phyloP scores from a whole-genome alignment of 108 stramenopile genomes.

The Nitzschia sp. region DNA sequence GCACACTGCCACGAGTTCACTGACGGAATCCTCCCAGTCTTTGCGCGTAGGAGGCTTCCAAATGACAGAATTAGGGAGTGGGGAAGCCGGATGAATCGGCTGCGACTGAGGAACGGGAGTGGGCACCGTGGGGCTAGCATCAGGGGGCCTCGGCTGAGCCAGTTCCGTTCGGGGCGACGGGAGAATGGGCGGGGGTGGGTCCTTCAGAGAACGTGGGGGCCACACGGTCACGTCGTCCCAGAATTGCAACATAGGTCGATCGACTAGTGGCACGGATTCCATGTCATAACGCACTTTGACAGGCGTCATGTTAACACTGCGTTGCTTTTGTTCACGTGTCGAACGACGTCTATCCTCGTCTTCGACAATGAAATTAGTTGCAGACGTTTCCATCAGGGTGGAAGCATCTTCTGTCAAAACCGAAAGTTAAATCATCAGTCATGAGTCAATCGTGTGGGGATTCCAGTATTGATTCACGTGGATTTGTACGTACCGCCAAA shows the following conservation, averaged over 20 bases:
- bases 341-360: neutral
- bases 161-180: neutral
- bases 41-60: constrained; percentile 54
- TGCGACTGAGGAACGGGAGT: constrained; percentile 1
- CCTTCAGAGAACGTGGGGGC: constrained; percentile 3
- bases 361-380: neutral
- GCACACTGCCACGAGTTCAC: constrained; percentile 60
- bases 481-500: constrained; percentile 1
- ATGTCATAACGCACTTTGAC: constrained; percentile 45
- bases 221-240: constrained; percentile 11
- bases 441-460: neutral
- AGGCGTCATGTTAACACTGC: constrained; percentile 2
- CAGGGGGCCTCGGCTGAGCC: neutral
- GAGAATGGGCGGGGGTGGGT: constrained; percentile 6
- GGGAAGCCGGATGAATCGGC: neutral
- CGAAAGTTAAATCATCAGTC: neutral
- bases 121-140: neutral
- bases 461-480: neutral
- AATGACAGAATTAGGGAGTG: constrained; percentile 33
- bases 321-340: constrained; percentile 6
- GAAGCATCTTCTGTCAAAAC: neutral
- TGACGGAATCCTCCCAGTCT: constrained; percentile 69
- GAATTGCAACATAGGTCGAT: neutral
- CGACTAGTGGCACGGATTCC: constrained; percentile 45
- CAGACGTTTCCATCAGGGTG: neutral